Conservation (phyloP, 73 alveolate genomes). For the Paramecium tetraurelia region DNA sequence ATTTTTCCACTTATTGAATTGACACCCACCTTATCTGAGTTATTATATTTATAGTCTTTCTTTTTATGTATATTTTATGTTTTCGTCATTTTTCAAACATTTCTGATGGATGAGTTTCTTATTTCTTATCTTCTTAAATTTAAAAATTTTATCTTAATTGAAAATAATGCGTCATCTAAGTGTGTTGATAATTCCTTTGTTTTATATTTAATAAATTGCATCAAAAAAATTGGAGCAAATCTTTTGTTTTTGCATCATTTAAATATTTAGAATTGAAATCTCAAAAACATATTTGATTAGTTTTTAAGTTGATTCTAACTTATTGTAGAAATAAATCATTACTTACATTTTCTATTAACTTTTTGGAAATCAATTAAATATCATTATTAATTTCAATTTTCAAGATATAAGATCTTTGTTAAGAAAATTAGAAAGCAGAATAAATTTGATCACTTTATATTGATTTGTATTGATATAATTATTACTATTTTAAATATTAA, state of each 20-base stretch:
- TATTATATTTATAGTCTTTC: not conserved
- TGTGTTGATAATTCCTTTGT: not conserved
- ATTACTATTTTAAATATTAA: not conserved
- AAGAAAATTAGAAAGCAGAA: constrained; percentile 8
- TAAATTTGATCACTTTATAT: not conserved
- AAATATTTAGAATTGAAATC: too few relatives aligned
- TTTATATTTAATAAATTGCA: too few relatives aligned
- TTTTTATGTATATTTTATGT: too few relatives aligned
- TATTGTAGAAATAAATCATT: too few relatives aligned
- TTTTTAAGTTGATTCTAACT: too few relatives aligned
- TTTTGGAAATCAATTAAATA: too few relatives aligned
- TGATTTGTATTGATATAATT: not conserved
- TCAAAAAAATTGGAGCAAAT: too few relatives aligned
- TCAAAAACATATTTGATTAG: too few relatives aligned
- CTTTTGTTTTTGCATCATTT: too few relatives aligned
- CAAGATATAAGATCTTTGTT: too few relatives aligned
- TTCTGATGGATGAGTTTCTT: not conserved
- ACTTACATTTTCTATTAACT: too few relatives aligned
- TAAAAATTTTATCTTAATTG: not conserved
- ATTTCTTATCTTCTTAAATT: not conserved
- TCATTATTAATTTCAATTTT: too few relatives aligned
- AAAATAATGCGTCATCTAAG: not conserved
- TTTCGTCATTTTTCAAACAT: not conserved
- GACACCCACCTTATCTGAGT: not conserved
- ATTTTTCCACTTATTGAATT: not conserved